A percentile compares a stretch with the other conserved stretches of the same genome.
These are phyloP conservation scores for Trichosporon coremiiforme DNA, from an alignment of 1,284 basidiomycete genomes.

Conservation along the genomic window DNA sequence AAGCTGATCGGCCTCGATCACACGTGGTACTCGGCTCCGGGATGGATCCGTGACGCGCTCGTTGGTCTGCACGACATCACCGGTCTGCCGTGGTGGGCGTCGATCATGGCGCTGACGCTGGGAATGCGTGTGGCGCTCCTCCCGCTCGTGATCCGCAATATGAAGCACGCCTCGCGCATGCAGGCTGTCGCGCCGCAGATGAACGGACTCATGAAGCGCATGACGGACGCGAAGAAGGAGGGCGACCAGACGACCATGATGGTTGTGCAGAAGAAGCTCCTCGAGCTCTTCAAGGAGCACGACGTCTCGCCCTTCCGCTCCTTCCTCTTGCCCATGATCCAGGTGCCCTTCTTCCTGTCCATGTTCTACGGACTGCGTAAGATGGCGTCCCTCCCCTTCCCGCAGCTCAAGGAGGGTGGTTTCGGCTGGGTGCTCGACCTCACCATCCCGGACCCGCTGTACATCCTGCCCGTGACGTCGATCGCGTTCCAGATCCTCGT, in stretches of 20 bases:
- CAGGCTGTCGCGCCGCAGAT: constrained; percentile 67
- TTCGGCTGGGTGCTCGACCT: constrained; percentile 75
- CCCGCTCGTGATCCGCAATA: constrained; percentile 68
- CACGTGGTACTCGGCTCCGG: constrained; percentile 62
- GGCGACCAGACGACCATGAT: constrained; percentile 65
- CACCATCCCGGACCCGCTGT: constrained; percentile 75
- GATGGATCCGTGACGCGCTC: constrained; percentile 66
- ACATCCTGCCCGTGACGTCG: constrained; percentile 70
- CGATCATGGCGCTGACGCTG: constrained; percentile 72
- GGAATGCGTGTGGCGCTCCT: constrained; percentile 70
- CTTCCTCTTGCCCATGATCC: constrained; percentile 66
- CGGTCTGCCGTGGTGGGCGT: constrained; percentile 82
- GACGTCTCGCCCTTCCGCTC: constrained; percentile 68
- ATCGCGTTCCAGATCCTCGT: constrained; percentile 71
- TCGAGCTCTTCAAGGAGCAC: constrained; percentile 68
- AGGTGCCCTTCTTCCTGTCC: constrained; percentile 77
- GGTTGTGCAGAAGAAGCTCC: constrained; percentile 63
- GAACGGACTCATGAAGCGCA: constrained; percentile 62
- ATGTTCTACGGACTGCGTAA: constrained; percentile 81
- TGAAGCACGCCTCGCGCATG: constrained; percentile 72
- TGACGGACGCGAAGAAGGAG: constrained; percentile 58
- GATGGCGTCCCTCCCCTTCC: constrained; percentile 71
- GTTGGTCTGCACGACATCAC: constrained; percentile 74
- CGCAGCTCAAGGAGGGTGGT: constrained; percentile 76
- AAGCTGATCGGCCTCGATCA: constrained; percentile 72